Evolutionary conservation across 2,329 filamentous ascomycete genomes (phyloP).

Genomic region (Pseudogymnoascus sp.): DNA sequence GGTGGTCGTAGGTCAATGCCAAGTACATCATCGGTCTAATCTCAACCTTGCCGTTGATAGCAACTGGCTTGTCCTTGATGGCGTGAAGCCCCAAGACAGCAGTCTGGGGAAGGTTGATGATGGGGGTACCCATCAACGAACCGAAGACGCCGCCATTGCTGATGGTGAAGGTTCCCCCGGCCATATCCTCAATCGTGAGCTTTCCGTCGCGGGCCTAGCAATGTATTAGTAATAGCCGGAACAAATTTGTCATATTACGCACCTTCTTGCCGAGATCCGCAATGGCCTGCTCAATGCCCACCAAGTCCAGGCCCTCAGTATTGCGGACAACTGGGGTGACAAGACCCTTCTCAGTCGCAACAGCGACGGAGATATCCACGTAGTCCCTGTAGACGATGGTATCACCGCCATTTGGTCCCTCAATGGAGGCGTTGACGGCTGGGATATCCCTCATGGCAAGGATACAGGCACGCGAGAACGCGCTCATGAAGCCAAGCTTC

Average conservation of each 20-base stretch:
- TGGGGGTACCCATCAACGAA: conserved; percentile 93
- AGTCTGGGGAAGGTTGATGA: conserved; percentile 94
- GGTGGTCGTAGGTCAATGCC: conserved; percentile 94
- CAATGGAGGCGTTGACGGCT: conserved; percentile 91
- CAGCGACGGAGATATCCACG: conserved; percentile 93
- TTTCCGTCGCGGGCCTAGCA: conserved; percentile 82
- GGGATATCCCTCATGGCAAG: conserved; percentile 94
- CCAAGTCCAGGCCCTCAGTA: conserved; percentile 76
- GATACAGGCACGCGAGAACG: conserved; percentile 82
- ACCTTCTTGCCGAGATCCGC: conserved; percentile 95
- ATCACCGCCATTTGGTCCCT: conserved; percentile 88
- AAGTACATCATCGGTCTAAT: conserved; percentile 99
- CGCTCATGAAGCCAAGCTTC: conserved; percentile 99
- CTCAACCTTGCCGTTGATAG: conserved; percentile 86
- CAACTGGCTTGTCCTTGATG: conserved; percentile 90
- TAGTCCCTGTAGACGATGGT: conserved; percentile 98
- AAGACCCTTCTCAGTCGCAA: conserved; percentile 93
- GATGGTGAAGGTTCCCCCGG: conserved; percentile 95
- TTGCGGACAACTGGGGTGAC: conserved; percentile 96
- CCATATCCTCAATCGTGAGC: conserved; percentile 98
- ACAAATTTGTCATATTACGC: conserved; percentile 17
- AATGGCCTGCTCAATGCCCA: conserved; percentile 84
- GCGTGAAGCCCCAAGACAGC: conserved; percentile 89
- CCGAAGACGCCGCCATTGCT: conserved; percentile 97
- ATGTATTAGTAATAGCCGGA: conserved; percentile 12